A percentile compares a stretch with the other conserved stretches of the same genome.
Evolutionary conservation across 2,329 filamentous ascomycete species (phyloP).

Genomic region (Curvularia hawaiiensis): DNA sequence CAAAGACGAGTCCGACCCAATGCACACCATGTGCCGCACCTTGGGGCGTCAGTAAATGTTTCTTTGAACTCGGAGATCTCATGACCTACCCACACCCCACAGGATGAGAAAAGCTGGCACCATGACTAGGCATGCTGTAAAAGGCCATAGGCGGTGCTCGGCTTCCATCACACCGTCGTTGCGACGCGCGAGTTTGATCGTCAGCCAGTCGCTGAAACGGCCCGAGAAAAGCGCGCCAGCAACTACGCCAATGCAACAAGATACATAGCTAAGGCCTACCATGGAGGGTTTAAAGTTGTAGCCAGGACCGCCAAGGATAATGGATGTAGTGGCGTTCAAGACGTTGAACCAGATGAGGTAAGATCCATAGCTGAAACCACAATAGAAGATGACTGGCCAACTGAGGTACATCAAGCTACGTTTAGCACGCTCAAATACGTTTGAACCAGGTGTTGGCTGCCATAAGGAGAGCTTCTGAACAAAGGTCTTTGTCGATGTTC

Average conservation of each 20-base stretch:
- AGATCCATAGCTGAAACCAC: slow-evolving; percentile 34
- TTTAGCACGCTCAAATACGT: slow-evolving; percentile 27
- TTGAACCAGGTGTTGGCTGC: slow-evolving; percentile 25
- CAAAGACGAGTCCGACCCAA: slow-evolving; percentile 57
- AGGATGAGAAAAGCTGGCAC: slow-evolving; percentile 54
- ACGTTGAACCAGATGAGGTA: slow-evolving; percentile 39
- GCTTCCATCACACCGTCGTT: slow-evolving; percentile 49
- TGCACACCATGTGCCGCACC: slow-evolving; percentile 54
- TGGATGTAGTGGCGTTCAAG: slow-evolving; percentile 35
- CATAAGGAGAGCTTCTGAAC: slow-evolving; percentile 29
- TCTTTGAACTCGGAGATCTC: no score
- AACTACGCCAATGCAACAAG: slow-evolving; percentile 29
- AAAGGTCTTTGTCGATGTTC: slow-evolving; percentile 21
- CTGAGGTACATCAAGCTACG: slow-evolving; percentile 37
- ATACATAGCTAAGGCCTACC: slow-evolving; percentile 30
- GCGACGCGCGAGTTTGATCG: slow-evolving; percentile 40
- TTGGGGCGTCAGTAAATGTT: no score
- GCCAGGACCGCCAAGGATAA: slow-evolving; percentile 28
- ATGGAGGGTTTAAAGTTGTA: slow-evolving; percentile 32
- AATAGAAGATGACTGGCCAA: slow-evolving; percentile 44
- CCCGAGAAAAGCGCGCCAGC: slow-evolving; percentile 27
- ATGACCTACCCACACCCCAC: slow-evolving; percentile 54
- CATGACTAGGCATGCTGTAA: slow-evolving; percentile 48
- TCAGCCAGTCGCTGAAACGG: slow-evolving; percentile 33
- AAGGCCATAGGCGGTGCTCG: slow-evolving; percentile 50